Evolutionary conservation across 768 basidiomycete genomes (phyloP), one percentile per base, ranked within the genome.

Genomic region (Amanita rimosa): DNA sequence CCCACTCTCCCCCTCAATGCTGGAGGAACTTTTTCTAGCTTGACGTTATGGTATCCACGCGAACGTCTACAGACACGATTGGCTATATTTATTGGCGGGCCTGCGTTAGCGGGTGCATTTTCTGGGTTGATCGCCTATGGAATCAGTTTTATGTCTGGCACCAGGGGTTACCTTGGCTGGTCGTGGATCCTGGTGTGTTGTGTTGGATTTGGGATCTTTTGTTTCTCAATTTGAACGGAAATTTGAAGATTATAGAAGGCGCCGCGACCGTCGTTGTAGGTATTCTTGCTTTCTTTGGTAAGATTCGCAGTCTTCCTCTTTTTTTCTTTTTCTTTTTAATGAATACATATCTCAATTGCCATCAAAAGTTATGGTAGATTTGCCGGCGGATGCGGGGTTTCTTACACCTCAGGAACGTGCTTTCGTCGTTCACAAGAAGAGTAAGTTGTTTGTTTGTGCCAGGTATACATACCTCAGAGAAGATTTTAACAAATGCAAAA

Each of bases 31-130:
- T 13, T 31, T 31, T 31, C 31, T 31, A 31, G 78, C 54, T 63
- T 85, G 21, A 79, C 78, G 2, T 62, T 81, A 19, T 85, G 82
- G 81, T 86, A 86, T 53, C 79, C 80, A 6, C 71, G 79, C 9
- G 70, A 81, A 53, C 68, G 71, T 61, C 63, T 79, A 24, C 81
- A 81, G 54, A 69, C 71, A 51, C 74, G 82, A 7, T 68, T 83
- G 33, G 81, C 72, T 1, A 57, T 81, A 4, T 84, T 85, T 67
- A 80, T 80, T 54, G 77, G 78, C 10, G 77, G 80, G n/a, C 80
- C 81, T 6, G 76, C 79, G 3, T 57, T 80, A 35, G 78, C 79
- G 2, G 81, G 81, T 6, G 80, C 79, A 3, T 81, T 82, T 57
- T 76, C 78, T 1, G 79, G 81, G 0, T 60, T 81, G 6, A 55